Evolutionary conservation across 371 early-diverging fungal species (phyloP), one percentile per base, ranked within the genome.

Genomic region (Fennellomyces sp.): DNA sequence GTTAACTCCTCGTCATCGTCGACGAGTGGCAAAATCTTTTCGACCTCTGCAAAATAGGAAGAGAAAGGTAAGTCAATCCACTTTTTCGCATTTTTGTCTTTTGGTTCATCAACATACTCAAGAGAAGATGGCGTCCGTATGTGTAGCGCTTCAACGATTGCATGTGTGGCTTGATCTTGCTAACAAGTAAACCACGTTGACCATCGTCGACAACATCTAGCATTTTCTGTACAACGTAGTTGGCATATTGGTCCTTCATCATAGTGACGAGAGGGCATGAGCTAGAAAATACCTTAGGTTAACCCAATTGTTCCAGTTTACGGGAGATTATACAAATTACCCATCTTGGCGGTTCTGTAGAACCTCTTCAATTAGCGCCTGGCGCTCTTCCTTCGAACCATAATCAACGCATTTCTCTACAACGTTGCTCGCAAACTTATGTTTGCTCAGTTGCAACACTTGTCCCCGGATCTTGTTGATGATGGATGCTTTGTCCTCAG

Each of bases 161-260:
- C 56, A 97, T 69, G 60, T 97, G 96, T 21, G 96, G 96, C 66
- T 90, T 91, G 75, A 97, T 94, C 78, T 89, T 91, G 61, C 80
- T 73, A n/a, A 98, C 81, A 15, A 98, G 81, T 21, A 91, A 59
- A 42, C 93, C 93, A 26, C 92, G 85, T 76, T 97, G 95, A 28
- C 88, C 87, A 26, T 89, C 94, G 62, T 92, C 92, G 4, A 94
- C 94, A 45, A 97, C 94, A 70, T 99, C 99, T 56, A 98, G 81
- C 94, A 99, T 96, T 72, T 98, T 97, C 73, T 99, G 99, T 33
- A 99, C 95, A 13, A 99, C 99, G 77, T 99, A 99, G 78, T 99
- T 99, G 55, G 99, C 99, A 76, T 94, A 99, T 82, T 98, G 99
- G 81, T 99, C 99, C 75, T 93, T 96, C 96, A 99, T 98, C 94